Conservation (phyloP, 768 basidiomycete species). For the Rhodotorula babjevae region DNA sequence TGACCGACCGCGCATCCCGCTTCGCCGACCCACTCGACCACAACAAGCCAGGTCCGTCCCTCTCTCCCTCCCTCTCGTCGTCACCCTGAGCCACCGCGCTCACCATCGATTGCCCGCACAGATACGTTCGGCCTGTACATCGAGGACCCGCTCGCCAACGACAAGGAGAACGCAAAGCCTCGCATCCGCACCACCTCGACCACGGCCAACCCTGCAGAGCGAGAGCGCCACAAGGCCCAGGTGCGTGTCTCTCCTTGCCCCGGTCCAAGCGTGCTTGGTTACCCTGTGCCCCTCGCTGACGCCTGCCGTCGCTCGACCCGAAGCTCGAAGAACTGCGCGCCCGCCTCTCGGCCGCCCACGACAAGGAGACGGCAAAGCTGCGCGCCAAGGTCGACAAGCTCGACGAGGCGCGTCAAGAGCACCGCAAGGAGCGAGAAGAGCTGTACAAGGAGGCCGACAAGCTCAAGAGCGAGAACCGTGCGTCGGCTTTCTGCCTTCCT, state of each 20-base stretch:
- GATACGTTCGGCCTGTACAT: constrained; percentile 29
- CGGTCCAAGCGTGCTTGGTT: no score
- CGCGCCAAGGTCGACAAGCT: constrained; percentile 14
- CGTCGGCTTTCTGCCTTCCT: background rate
- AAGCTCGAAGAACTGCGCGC: constrained; percentile 30
- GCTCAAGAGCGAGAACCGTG: constrained; percentile 29
- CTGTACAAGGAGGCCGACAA: background rate
- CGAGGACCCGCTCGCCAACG: background rate
- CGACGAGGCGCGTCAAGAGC: constrained; percentile 7
- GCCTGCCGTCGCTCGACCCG: no score
- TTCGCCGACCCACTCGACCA: background rate
- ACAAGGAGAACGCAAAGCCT: constrained; percentile 28
- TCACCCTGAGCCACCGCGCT: no score
- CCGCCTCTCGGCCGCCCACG: background rate
- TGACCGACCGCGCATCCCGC: constrained; percentile 15
- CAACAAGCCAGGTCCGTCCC: constrained; percentile 15
- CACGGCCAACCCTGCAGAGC: background rate
- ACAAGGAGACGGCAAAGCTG: constrained; percentile 28
- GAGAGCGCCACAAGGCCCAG: constrained; percentile 30
- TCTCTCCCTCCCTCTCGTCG: background rate
- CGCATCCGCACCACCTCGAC: background rate
- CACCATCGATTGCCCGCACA: background rate
- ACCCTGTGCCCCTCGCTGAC: no score
- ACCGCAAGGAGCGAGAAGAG: constrained; percentile 11
- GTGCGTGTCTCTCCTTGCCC: no score